These are phyloP conservation scores for Alloascoidea africana DNA, from an alignment of 805 yeast genomes.

Conservation along the genomic window DNA sequence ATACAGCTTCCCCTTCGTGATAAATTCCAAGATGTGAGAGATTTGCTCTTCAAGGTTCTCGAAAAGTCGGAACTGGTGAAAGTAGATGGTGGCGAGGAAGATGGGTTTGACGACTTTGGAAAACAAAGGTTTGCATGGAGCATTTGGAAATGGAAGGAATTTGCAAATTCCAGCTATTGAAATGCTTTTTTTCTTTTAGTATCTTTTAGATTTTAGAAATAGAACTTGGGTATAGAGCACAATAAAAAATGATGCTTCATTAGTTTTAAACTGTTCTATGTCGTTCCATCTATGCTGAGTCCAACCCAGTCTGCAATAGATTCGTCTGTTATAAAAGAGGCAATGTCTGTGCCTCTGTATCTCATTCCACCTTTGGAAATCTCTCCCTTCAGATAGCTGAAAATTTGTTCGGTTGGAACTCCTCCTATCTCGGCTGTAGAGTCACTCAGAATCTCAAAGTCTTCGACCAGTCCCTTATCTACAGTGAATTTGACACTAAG, in stretches of 20 bases:
- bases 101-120: conserved; percentile 83
- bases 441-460: conserved; percentile 15
- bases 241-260: no score
- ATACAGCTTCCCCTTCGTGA: conserved; percentile 67
- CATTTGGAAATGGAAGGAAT: conserved; percentile 10
- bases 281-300: conserved; percentile 27
- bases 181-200: no score
- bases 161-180: no score
- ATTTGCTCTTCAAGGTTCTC: conserved; percentile 40
- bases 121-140: conserved; percentile 30
- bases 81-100: conserved; percentile 27
- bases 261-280: neutral
- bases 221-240: no score
- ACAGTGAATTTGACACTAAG: conserved; percentile 26
- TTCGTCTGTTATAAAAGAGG: conserved; percentile 30
- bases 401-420: neutral
- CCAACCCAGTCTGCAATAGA: conserved; percentile 30
- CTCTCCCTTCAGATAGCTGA: conserved; percentile 9
- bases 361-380: conserved; percentile 15
- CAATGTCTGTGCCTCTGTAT: conserved; percentile 27
- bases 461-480: conserved; percentile 28
- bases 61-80: conserved; percentile 17
- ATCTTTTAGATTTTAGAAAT: no score
- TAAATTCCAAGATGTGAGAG: conserved; percentile 52
- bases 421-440: neutral